These are phyloP conservation scores for Aspergillus mulundensis DNA, from an alignment of 495 filamentous ascomycete genomes.

Conservation along the genomic window DNA sequence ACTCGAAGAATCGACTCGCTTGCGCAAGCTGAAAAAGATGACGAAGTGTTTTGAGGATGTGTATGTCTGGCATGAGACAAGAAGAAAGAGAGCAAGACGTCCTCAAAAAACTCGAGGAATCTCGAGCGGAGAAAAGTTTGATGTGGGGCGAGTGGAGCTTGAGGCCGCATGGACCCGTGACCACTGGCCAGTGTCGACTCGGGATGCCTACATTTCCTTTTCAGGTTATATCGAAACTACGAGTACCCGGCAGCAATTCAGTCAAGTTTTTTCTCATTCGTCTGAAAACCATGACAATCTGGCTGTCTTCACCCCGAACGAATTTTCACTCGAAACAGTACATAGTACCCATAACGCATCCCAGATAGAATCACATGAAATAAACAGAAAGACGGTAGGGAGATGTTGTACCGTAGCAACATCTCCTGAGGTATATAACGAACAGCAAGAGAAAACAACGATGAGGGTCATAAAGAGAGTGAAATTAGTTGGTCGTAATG, in stretches of 20 bases:
- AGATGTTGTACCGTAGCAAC: conserved; percentile 10
- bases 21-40: background rate
- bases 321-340: background rate
- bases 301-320: background rate
- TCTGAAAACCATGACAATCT: background rate
- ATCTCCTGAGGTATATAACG: conserved; percentile 24
- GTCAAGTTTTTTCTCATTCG: background rate
- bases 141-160: conserved; percentile 24
- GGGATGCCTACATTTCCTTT: conserved; percentile 9
- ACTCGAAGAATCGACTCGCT: background rate
- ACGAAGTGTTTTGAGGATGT: background rate
- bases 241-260: background rate
- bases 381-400: conserved; percentile 2
- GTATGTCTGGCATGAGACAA: background rate
- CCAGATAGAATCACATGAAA: conserved; percentile 6
- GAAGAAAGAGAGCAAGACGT: conserved; percentile 3
- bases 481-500: conserved; percentile 26
- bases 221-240: conserved; percentile 3
- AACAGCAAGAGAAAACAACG: conserved; percentile 4
- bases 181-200: conserved; percentile 13
- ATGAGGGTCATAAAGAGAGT: conserved; percentile 17
- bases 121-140: conserved; percentile 18
- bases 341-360: conserved; percentile 12
- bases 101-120: background rate
- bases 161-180: conserved; percentile 20